Conservation (phyloP, 371 early-diverging fungal genomes). For the Quaeritorhiza haematococci region DNA sequence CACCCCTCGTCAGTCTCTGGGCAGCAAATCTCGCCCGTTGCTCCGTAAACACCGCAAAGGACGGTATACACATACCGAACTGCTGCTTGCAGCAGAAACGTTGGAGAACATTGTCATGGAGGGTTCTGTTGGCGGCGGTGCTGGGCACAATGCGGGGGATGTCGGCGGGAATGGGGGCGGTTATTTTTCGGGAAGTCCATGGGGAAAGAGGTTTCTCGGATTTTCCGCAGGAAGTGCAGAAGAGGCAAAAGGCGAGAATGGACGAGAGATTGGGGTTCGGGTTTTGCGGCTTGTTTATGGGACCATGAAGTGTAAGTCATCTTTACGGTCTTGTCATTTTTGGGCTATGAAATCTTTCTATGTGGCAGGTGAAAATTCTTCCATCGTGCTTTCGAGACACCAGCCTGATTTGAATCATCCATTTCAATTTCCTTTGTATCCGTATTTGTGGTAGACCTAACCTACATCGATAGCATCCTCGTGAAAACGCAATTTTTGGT, state of each 20-base stretch:
- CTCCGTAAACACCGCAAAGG: too few relatives aligned
- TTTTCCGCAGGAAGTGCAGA: slow-evolving; percentile 8
- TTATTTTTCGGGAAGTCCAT: neutral
- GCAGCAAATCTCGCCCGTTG: too few relatives aligned
- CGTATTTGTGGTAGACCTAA: slow-evolving; percentile 30
- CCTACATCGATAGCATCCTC: slow-evolving; percentile 41
- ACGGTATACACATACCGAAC: too few relatives aligned
- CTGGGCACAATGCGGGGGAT: slow-evolving; percentile 10
- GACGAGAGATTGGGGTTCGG: slow-evolving; percentile 36
- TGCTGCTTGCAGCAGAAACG: slow-evolving; percentile 39
- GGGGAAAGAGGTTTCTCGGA: neutral
- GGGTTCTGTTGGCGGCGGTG: slow-evolving; percentile 29
- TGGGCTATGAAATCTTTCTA: slow-evolving; percentile 12
- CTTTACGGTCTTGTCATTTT: neutral
- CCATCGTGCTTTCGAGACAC: slow-evolving; percentile 2
- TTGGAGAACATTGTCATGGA: slow-evolving; percentile 43
- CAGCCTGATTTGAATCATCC: slow-evolving; percentile 43
- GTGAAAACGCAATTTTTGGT: slow-evolving; percentile 50
- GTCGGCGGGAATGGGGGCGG: neutral
- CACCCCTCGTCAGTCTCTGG: too few relatives aligned
- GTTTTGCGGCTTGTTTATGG: slow-evolving; percentile 71
- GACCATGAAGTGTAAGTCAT: slow-evolving; percentile 76
- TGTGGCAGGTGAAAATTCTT: slow-evolving; percentile 38
- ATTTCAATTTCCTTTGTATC: slow-evolving; percentile 11
- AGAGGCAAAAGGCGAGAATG: neutral